Evolutionary conservation across 495 filamentous ascomycete species (phyloP), one percentile per base, ranked within the genome.

Genomic region (Xylaria acuta): DNA sequence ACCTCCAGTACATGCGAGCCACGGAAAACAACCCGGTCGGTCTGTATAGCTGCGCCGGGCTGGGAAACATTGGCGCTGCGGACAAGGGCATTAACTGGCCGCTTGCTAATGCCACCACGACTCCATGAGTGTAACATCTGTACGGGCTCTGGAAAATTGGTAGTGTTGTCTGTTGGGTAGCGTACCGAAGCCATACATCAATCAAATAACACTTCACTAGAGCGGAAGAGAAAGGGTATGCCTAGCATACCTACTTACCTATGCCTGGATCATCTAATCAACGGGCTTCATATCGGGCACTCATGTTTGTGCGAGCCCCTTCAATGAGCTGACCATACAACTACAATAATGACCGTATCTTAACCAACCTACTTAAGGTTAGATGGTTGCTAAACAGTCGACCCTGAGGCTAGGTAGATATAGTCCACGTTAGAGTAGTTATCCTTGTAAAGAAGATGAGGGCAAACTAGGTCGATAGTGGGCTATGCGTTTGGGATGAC

Each of bases 1-100:
- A 87, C 73, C 82, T 88, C 49, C 82, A 85, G 71, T 88, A 84
- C 77, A 84, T 87, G 84, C 73, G 79, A 8, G 86, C 84, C 12
- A 84, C 82, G 27, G 77, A 77, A 56, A 86, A 86, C 79, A 88
- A 87, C 76, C 82, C 83, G 0, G 86, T 88, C 45, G 86, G 86
- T 34, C 72, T 88, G 49, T 88, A 86, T 75, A 80, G 62, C 72
- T 88, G 86, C 74, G 84, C 82, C 0, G 86, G 86, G 0, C 71
- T 88, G 54, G 83, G 81, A 6, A 86, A 86, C 73, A 80, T 76
- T 0, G 86, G 86, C 12, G 86, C 86, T 1, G 81, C 75, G 32
- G 86, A 88, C 77, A 86, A 85, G 79, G 86, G 86, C 5, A 86
- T 87, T 75, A 87, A 87, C 77, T 88, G 86, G 86, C 85, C 85